A percentile compares a stretch with the other conserved stretches of the same genome.
phyloP scores from a whole-genome alignment of 2,329 filamentous ascomycete species.

The Cladophialophora carrionii region DNA sequence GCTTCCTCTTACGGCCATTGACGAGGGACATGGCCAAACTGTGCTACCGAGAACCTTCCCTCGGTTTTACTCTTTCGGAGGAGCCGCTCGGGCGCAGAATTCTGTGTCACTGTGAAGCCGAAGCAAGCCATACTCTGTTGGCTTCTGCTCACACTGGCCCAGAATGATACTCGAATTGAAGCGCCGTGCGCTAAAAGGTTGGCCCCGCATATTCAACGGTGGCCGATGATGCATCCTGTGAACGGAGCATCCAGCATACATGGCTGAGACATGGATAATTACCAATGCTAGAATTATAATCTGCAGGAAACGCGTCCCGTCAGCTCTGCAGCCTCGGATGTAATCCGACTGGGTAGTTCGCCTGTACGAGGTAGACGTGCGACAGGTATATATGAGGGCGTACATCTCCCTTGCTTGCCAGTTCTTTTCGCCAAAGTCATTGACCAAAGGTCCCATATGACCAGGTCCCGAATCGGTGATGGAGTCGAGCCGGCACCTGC shows the following conservation, averaged over 20 bases:
- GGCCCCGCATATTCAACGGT: background rate
- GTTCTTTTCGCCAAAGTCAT: background rate
- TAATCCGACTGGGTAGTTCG: too few species aligned
- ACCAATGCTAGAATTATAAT: background rate
- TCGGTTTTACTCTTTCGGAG: too few species aligned
- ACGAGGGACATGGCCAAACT: background rate
- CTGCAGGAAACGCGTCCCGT: too few species aligned
- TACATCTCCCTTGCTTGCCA: too few species aligned
- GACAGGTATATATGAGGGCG: background rate
- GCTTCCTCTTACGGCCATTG: background rate
- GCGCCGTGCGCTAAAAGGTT: background rate
- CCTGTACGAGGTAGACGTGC: too few species aligned
- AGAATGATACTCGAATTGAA: background rate
- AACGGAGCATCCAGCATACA: background rate
- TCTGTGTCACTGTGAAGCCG: too few species aligned
- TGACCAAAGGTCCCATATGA: background rate
- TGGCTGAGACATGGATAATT: background rate
- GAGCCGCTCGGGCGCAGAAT: too few species aligned
- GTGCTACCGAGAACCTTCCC: background rate
- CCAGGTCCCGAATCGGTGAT: background rate
- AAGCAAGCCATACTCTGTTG: too few species aligned
- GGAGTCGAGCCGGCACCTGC: background rate
- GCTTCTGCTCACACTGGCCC: background rate
- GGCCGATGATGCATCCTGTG: background rate
- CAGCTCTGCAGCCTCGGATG: background rate